phyloP scores from a whole-genome alignment of 1,139 yeast species.

The Waltiozyma sp. region DNA sequence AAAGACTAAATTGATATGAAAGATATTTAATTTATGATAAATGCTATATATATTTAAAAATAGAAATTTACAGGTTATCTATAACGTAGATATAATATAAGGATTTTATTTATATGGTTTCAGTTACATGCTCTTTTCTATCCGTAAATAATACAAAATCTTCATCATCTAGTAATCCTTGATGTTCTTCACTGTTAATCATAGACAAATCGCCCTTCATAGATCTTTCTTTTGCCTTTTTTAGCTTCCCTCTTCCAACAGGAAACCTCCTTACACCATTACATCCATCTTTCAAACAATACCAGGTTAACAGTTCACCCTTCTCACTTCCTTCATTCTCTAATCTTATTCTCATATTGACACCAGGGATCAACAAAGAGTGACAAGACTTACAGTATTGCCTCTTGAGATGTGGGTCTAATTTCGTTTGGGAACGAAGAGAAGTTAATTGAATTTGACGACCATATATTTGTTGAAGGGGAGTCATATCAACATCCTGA shows the following conservation, averaged over 20 bases:
- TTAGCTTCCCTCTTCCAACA: constrained; percentile 21
- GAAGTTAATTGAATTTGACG: constrained; percentile 38
- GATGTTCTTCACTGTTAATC: not conserved
- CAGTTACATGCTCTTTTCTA: not conserved
- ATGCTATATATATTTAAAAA: no score
- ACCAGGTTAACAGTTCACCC: constrained; percentile 21
- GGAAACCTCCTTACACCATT: constrained; percentile 28
- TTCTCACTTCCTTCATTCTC: constrained; percentile 14
- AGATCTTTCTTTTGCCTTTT: not conserved
- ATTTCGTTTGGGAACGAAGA: constrained; percentile 49
- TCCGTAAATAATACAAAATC: not conserved
- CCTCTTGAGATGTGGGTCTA: constrained; percentile 53
- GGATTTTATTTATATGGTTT: not conserved
- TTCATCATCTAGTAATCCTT: not conserved
- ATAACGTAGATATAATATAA: no score
- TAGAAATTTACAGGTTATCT: no score
- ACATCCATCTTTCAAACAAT: constrained; percentile 24
- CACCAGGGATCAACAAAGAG: constrained; percentile 36
- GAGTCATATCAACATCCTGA: not conserved
- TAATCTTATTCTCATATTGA: constrained; percentile 25
- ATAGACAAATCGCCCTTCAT: not conserved
- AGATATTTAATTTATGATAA: not conserved
- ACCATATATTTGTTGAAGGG: constrained; percentile 24
- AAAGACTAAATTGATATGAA: constrained; percentile 6
- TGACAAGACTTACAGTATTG: constrained; percentile 50